These are phyloP conservation scores for Physcomitrellopsis africana DNA, from an alignment of 225 moss, liverwort and hornwort species.

Conservation along the genomic window DNA sequence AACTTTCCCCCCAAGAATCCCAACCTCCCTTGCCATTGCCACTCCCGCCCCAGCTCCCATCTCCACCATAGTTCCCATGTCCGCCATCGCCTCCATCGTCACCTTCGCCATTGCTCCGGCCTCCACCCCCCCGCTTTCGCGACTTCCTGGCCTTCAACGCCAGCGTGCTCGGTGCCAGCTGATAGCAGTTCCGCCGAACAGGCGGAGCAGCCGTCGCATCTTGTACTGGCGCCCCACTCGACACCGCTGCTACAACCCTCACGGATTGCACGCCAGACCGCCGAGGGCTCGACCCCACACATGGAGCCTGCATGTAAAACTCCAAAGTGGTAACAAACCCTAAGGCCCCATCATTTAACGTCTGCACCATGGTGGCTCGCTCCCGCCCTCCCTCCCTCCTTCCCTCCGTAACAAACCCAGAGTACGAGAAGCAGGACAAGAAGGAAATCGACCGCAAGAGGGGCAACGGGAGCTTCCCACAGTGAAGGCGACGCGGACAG, in stretches of 20 bases:
- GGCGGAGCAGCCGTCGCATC: slow-evolving; percentile 56
- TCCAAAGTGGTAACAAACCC: slow-evolving; percentile 47
- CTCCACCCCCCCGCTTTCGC: slow-evolving; percentile 28
- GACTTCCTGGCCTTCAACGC: slow-evolving; percentile 43
- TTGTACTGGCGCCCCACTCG: slow-evolving; percentile 46
- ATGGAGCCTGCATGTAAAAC: slow-evolving; percentile 18
- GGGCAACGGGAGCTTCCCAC: too few species aligned
- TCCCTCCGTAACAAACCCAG: too few species aligned
- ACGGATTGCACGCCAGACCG: slow-evolving; percentile 30
- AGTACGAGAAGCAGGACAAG: not conserved
- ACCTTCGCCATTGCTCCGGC: slow-evolving; percentile 24
- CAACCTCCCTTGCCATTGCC: slow-evolving; percentile 51
- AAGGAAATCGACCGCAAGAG: too few species aligned
- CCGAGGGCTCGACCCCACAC: not conserved
- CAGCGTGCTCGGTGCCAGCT: slow-evolving; percentile 49
- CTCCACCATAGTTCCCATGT: slow-evolving; percentile 40
- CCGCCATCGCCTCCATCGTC: slow-evolving; percentile 42
- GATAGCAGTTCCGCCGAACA: slow-evolving; percentile 42
- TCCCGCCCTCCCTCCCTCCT: too few species aligned
- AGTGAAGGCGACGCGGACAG: too few species aligned
- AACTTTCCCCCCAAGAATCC: slow-evolving; percentile 56
- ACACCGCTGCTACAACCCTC: slow-evolving; percentile 36
- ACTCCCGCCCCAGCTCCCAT: slow-evolving; percentile 57
- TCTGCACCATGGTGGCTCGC: slow-evolving; percentile 34
- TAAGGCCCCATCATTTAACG: slow-evolving; percentile 32